Conservation (phyloP, 2,329 filamentous ascomycete species). For the Monilinia aucupariae region DNA sequence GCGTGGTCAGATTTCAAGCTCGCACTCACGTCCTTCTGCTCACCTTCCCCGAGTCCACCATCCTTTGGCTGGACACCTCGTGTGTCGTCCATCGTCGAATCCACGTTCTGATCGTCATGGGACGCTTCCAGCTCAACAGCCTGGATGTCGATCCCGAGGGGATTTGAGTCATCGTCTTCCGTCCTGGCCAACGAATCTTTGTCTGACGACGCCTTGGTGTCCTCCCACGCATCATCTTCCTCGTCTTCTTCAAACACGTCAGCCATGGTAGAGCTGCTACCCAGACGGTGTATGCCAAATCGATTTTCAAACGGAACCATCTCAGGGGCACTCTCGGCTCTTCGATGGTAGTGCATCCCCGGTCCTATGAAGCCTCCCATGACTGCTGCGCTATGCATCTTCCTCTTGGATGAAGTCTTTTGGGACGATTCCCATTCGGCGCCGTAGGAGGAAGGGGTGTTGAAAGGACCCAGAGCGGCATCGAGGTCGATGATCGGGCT, state of each 20-base stretch:
- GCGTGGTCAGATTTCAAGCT: slow-evolving; percentile 45
- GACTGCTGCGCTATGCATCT: slow-evolving; percentile 72
- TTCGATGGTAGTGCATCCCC: slow-evolving; percentile 69
- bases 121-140: slow-evolving; percentile 41
- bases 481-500: slow-evolving; percentile 90
- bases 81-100: slow-evolving; percentile 38
- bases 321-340: slow-evolving; percentile 75
- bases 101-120: slow-evolving; percentile 38
- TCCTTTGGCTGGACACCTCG: slow-evolving; percentile 40
- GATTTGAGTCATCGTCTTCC: slow-evolving; percentile 37
- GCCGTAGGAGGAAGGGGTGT: slow-evolving; percentile 64
- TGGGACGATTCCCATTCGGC: slow-evolving; percentile 64
- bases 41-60: slow-evolving; percentile 44
- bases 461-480: slow-evolving; percentile 86
- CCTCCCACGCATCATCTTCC: slow-evolving; percentile 46
- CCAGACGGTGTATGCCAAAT: slow-evolving; percentile 54
- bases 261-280: slow-evolving; percentile 69
- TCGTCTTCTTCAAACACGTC: slow-evolving; percentile 86
- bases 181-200: slow-evolving; percentile 34
- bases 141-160: slow-evolving; percentile 41
- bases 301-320: slow-evolving; percentile 56
- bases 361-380: slow-evolving; percentile 62
- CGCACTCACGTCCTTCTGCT: slow-evolving; percentile 35
- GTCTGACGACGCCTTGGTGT: slow-evolving; percentile 34
- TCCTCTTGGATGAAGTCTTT: slow-evolving; percentile 54